Evolutionary conservation across 139 green algal species (phyloP).

Genomic region (Auxenochlorella protothecoides): DNA sequence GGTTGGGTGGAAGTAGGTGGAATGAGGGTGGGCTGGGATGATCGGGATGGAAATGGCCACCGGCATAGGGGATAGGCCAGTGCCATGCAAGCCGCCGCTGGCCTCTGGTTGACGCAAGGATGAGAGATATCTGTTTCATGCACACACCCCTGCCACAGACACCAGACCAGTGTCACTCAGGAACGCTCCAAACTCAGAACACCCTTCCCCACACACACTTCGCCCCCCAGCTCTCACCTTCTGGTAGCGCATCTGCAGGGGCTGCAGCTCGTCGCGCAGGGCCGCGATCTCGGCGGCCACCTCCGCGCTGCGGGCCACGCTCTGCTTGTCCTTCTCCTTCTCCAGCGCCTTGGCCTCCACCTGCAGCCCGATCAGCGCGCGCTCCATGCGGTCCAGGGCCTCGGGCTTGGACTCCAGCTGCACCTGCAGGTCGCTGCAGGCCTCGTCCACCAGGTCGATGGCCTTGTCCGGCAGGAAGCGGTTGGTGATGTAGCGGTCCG

Average conservation of each 20-base stretch:
- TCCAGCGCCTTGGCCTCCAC: slow-evolving; percentile 68
- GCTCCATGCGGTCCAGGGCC: slow-evolving; percentile 73
- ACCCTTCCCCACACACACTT: no score
- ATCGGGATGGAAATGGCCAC: no score
- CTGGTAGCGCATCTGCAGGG: slow-evolving; percentile 65
- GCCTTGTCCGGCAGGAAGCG: slow-evolving; percentile 79
- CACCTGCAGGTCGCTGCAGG: slow-evolving; percentile 54
- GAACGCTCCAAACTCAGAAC: no score
- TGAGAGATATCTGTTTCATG: no score
- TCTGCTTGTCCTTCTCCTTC: slow-evolving; percentile 82
- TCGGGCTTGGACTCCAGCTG: slow-evolving; percentile 66
- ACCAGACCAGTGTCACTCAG: no score
- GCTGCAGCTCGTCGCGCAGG: slow-evolving; percentile 65
- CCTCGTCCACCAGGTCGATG: slow-evolving; percentile 79
- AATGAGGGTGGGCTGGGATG: no score
- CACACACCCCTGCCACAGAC: no score
- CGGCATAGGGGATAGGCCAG: no score
- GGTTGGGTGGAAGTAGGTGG: no score
- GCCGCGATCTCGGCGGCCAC: slow-evolving; percentile 58
- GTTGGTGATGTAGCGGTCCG: slow-evolving; percentile 55
- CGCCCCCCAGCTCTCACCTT: slow-evolving; percentile 4
- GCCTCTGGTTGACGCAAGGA: no score
- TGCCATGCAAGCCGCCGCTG: no score
- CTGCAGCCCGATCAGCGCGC: slow-evolving; percentile 49
- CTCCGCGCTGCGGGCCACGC: slow-evolving; percentile 45